Conservation (phyloP, 768 basidiomycete genomes). For the Trametes villosa region DNA sequence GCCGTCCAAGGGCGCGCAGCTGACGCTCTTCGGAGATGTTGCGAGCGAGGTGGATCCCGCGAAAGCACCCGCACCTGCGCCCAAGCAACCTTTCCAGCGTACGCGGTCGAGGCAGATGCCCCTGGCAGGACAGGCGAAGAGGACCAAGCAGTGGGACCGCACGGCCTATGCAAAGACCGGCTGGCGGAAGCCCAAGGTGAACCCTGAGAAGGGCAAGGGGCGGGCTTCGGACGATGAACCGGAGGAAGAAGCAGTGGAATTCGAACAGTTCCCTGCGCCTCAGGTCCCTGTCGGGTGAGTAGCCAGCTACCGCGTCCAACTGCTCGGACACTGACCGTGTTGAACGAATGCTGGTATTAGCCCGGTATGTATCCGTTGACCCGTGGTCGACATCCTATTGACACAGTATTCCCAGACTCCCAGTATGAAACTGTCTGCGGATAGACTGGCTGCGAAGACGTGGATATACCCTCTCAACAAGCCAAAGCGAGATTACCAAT, state of each 20-base stretch:
- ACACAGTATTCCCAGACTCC: slow-evolving; percentile 50
- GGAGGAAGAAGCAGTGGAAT: slow-evolving; percentile 66
- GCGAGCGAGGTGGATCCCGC: slow-evolving; percentile 40
- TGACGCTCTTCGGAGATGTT: slow-evolving; percentile 70
- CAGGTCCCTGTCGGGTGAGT: slow-evolving; percentile 39
- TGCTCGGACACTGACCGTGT: background rate
- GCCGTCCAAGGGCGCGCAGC: slow-evolving; percentile 52
- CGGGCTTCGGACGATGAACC: slow-evolving; percentile 51
- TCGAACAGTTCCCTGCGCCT: slow-evolving; percentile 87
- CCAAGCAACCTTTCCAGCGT: slow-evolving; percentile 39
- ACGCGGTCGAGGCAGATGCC: slow-evolving; percentile 44
- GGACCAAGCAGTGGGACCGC: slow-evolving; percentile 90
- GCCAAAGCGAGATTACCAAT: slow-evolving; percentile 91
- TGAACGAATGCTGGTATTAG: background rate
- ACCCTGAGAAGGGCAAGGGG: slow-evolving; percentile 53
- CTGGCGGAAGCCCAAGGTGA: slow-evolving; percentile 51
- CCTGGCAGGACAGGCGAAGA: slow-evolving; percentile 35
- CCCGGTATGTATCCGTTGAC: slow-evolving; percentile 2
- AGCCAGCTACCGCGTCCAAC: background rate
- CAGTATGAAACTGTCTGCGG: slow-evolving; percentile 77
- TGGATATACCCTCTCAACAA: slow-evolving; percentile 94
- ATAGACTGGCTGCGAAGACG: slow-evolving; percentile 77
- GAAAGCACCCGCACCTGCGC: slow-evolving; percentile 27
- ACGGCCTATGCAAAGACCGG: slow-evolving; percentile 87
- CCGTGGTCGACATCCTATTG: too few relatives aligned